Evolutionary conservation across 2,329 filamentous ascomycete species (phyloP).

Genomic region (Davidsoniella neocaledoniae): DNA sequence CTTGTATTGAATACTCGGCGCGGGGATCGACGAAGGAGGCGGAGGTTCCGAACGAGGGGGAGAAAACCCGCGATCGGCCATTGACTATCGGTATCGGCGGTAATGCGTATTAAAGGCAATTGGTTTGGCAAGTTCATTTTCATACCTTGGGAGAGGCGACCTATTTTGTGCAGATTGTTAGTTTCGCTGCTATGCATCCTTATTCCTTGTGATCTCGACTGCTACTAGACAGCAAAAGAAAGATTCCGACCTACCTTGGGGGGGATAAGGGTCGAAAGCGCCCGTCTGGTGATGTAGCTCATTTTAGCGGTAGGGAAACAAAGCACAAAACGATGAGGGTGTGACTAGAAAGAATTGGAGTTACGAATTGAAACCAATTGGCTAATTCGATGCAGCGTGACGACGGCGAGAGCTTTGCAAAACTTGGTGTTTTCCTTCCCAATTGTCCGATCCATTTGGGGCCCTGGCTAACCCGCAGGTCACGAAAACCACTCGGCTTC

Average conservation of each 20-base stretch:
- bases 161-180: slow-evolving; percentile 25
- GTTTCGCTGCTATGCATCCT: slow-evolving; percentile 4
- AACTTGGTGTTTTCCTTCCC: slow-evolving; percentile 7
- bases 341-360: slow-evolving; percentile 10
- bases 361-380: slow-evolving; percentile 13
- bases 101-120: no score
- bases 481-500: slow-evolving; percentile 33
- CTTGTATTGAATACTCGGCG: not conserved
- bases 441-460: slow-evolving; percentile 7
- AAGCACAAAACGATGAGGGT: not conserved
- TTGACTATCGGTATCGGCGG: not conserved
- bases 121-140: slow-evolving; percentile 14
- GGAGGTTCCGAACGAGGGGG: not conserved
- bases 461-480: slow-evolving; percentile 12
- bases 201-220: no score
- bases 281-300: slow-evolving; percentile 82
- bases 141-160: slow-evolving; percentile 74
- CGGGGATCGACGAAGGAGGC: not conserved
- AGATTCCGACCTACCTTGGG: slow-evolving; percentile 61
- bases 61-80: not conserved
- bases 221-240: no score
- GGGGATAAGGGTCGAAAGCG: slow-evolving; percentile 95
- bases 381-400: slow-evolving; percentile 11
- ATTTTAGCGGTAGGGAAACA: slow-evolving; percentile 28
- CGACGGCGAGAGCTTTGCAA: slow-evolving; percentile 13